A percentile compares a stretch with the other conserved stretches of the same genome.
Evolutionary conservation across 2,329 filamentous ascomycete genomes (phyloP).

Genomic region (Teratosphaeria gauchensis): DNA sequence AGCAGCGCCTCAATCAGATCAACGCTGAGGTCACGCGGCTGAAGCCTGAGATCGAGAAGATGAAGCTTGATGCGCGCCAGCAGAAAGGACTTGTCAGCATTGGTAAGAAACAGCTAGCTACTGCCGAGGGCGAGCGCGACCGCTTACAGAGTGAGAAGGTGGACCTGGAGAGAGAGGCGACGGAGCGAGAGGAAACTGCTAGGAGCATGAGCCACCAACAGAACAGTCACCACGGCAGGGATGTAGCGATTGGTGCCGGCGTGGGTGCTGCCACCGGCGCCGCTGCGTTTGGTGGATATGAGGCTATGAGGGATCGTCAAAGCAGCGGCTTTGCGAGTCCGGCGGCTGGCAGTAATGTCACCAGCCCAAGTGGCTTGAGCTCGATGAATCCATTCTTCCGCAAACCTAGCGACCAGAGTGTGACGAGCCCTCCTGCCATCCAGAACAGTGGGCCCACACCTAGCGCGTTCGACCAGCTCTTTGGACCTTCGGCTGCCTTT

Average conservation of each 20-base stretch:
- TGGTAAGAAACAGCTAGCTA: constrained; percentile 94
- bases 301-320: background rate
- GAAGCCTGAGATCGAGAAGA: constrained; percentile 85
- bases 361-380: constrained; percentile 18
- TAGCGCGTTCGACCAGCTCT: constrained; percentile 28
- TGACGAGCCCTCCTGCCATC: constrained; percentile 12
- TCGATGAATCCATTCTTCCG: constrained; percentile 95
- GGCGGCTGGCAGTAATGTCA: constrained; percentile 10
- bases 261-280: constrained; percentile 5
- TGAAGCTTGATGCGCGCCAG: constrained; percentile 82
- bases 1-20: constrained; percentile 74
- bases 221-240: constrained; percentile 2
- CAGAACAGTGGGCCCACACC: constrained; percentile 19
- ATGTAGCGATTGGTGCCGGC: constrained; percentile 6
- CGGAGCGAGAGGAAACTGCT: constrained; percentile 13
- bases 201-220: constrained; percentile 8
- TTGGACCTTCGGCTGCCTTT: constrained; percentile 35
- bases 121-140: constrained; percentile 79
- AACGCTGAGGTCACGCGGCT: constrained; percentile 77
- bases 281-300: constrained; percentile 8
- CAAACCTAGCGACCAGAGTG: constrained; percentile 30
- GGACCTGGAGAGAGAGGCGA: constrained; percentile 50
- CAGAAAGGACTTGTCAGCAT: constrained; percentile 95
- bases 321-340: constrained; percentile 4
- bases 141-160: constrained; percentile 74